Evolutionary conservation across 768 basidiomycete genomes (phyloP).

Genomic region (Agaricus subrufescens): DNA sequence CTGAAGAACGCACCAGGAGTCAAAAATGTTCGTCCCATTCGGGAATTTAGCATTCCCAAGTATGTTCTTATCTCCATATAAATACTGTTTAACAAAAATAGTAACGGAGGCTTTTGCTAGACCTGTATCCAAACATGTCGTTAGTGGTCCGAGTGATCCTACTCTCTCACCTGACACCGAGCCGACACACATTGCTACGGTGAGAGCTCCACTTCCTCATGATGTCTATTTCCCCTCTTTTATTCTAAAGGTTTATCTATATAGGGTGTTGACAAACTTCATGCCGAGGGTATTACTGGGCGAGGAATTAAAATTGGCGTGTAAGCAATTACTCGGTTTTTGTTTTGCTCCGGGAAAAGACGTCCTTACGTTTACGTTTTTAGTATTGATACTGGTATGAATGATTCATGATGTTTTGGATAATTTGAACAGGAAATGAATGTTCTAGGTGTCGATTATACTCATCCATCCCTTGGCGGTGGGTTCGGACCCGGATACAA

Average conservation of each 20-base stretch:
- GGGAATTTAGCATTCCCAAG: slow-evolving; percentile 36
- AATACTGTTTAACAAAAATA: neutral
- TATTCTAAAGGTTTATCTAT: neutral
- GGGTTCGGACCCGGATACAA: slow-evolving; percentile 52
- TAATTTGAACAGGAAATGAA: neutral
- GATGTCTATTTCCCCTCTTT: neutral
- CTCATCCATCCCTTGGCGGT: slow-evolving; percentile 49
- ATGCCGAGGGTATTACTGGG: slow-evolving; percentile 57
- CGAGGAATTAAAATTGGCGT: slow-evolving; percentile 66
- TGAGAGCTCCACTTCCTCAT: slow-evolving; percentile 17
- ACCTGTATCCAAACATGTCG: slow-evolving; percentile 37
- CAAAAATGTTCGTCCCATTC: slow-evolving; percentile 54
- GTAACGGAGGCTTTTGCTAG: slow-evolving; percentile 19
- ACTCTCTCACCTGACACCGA: slow-evolving; percentile 39
- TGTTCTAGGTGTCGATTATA: slow-evolving; percentile 44
- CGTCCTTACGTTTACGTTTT: neutral
- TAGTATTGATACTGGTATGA: slow-evolving; percentile 46
- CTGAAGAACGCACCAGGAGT: slow-evolving; percentile 46
- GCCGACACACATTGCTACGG: slow-evolving; percentile 52
- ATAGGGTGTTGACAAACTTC: slow-evolving; percentile 60
- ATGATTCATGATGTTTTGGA: neutral
- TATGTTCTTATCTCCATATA: slow-evolving; percentile 17
- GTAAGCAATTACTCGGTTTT: slow-evolving; percentile 24
- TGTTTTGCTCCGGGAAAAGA: neutral
- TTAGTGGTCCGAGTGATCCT: slow-evolving; percentile 36